These are phyloP conservation scores for Ramichloridium luteum DNA, from an alignment of 2,329 filamentous ascomycete genomes.

Conservation along the genomic window DNA sequence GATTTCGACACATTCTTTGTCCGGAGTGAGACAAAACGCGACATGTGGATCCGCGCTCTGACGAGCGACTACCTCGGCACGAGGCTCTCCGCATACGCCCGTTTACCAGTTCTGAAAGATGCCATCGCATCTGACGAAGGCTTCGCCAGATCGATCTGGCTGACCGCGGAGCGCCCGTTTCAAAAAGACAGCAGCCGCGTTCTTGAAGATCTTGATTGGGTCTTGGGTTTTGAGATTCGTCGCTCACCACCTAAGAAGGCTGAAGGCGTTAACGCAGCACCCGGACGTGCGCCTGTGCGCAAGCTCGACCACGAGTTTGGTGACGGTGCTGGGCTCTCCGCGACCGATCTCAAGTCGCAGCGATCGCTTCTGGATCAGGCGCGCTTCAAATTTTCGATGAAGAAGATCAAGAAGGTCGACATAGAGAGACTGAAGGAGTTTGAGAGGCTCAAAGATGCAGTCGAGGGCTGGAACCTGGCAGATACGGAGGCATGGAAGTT, in stretches of 20 bases:
- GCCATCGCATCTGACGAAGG: slow-evolving; percentile 59
- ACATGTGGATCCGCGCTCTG: slow-evolving; percentile 63
- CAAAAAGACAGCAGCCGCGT: slow-evolving; percentile 29
- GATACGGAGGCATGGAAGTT: slow-evolving; percentile 73
- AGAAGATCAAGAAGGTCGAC: slow-evolving; percentile 6
- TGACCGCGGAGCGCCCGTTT: slow-evolving; percentile 55
- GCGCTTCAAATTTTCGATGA: slow-evolving; percentile 20
- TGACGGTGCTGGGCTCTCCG: slow-evolving; percentile 40
- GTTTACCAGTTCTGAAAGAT: slow-evolving; percentile 68
- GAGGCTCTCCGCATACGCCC: slow-evolving; percentile 49
- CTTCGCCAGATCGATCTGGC: slow-evolving; percentile 60
- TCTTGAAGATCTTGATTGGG: slow-evolving; percentile 62
- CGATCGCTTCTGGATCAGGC: slow-evolving; percentile 38
- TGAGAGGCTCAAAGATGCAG: slow-evolving; percentile 29
- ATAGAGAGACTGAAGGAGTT: slow-evolving; percentile 13
- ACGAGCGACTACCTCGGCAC: slow-evolving; percentile 58
- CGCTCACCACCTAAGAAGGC: slow-evolving; percentile 28
- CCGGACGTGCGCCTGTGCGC: slow-evolving; percentile 29
- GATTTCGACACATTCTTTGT: slow-evolving; percentile 32
- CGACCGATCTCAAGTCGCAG: slow-evolving; percentile 45
- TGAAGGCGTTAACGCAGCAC: not conserved
- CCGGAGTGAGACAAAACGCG: slow-evolving; percentile 53
- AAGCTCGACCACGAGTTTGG: slow-evolving; percentile 33
- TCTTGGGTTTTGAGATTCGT: slow-evolving; percentile 75
- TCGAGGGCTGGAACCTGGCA: slow-evolving; percentile 46